These are phyloP conservation scores for Schizochytrium sp. DNA, from an alignment of 108 stramenopile genomes.

Conservation along the genomic window DNA sequence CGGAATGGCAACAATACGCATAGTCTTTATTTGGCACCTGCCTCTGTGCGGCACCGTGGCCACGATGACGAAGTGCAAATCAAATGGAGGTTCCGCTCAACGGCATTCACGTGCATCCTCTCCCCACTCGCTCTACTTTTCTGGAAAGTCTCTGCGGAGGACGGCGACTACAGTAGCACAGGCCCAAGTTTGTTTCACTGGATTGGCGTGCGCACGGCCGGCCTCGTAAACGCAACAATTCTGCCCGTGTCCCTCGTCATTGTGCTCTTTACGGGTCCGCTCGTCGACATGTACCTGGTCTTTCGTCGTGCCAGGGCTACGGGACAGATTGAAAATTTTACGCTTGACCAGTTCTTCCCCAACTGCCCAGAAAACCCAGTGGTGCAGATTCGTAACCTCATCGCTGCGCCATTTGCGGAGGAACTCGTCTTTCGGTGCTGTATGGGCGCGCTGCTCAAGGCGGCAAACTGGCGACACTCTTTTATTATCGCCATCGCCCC, in stretches of 20 bases:
- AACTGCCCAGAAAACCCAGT: not conserved
- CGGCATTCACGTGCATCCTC: not conserved
- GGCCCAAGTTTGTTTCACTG: not conserved
- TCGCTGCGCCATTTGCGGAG: not conserved
- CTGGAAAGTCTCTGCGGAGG: not conserved
- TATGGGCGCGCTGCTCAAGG: not conserved
- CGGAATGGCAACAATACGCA: not conserved
- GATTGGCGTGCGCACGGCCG: not conserved
- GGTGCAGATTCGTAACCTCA: not conserved
- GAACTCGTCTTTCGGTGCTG: not conserved
- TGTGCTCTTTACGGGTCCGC: not conserved
- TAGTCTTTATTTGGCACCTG: not conserved
- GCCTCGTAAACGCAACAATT: not conserved
- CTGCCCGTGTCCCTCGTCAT: not conserved
- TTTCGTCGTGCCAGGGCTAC: not conserved
- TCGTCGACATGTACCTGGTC: not conserved
- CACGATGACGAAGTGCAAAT: conserved; percentile 6
- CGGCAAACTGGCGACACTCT: not conserved
- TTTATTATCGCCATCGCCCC: not conserved
- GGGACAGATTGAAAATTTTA: not conserved
- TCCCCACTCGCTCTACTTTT: not conserved
- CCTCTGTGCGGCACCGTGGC: not conserved
- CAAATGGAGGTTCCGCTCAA: not conserved
- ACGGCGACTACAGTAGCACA: not conserved
- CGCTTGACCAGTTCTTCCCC: not conserved